Percentiles rank a stretch among this genome's conserved stretches.
phyloP scores from a whole-genome alignment of 768 basidiomycete genomes.

The Russula virescens region DNA sequence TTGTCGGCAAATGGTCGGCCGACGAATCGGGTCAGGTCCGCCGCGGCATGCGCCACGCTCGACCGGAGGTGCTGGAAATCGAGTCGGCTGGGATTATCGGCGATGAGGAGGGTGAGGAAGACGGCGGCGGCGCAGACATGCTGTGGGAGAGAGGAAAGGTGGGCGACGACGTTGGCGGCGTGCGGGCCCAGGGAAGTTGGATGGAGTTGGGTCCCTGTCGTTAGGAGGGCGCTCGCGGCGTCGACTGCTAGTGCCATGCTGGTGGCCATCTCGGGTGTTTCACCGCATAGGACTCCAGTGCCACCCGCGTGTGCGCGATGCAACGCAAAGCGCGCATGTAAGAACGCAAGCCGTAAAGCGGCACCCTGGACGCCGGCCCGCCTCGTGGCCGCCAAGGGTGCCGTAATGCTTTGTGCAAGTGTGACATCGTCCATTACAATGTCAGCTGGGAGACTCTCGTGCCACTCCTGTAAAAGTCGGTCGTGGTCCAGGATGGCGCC shows the following conservation, averaged over 20 bases:
- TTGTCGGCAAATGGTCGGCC: conserved; percentile 69
- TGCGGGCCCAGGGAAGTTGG: conserved; percentile 70
- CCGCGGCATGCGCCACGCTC: conserved; percentile 64
- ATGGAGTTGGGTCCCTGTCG: conserved; percentile 68
- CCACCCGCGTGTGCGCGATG: conserved; percentile 68
- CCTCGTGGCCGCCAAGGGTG: conserved; percentile 49
- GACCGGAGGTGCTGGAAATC: conserved; percentile 71
- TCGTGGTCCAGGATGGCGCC: conserved; percentile 70
- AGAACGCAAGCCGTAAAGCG: conserved; percentile 69
- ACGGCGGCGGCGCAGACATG: conserved; percentile 83
- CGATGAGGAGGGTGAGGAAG: conserved; percentile 89
- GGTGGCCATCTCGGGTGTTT: conserved; percentile 26
- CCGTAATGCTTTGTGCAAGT: conserved; percentile 66
- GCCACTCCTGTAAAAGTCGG: conserved; percentile 64
- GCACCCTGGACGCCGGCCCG: conserved; percentile 77
- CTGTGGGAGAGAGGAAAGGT: conserved; percentile 80
- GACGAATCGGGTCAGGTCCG: conserved; percentile 58
- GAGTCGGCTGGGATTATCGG: conserved; percentile 73
- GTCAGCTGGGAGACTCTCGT: conserved; percentile 68
- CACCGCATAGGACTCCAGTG: conserved; percentile 18
- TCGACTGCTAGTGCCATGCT: conserved; percentile 70
- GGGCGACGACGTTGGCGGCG: conserved; percentile 67
- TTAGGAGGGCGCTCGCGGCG: conserved; percentile 73
- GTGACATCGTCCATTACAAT: conserved; percentile 72
- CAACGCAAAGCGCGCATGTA: conserved; percentile 80